Percentiles rank a stretch among this genome's conserved stretches.
These are phyloP conservation scores for Samsoniella hepiali DNA, from an alignment of 2,329 filamentous ascomycete species.

Conservation along the genomic window DNA sequence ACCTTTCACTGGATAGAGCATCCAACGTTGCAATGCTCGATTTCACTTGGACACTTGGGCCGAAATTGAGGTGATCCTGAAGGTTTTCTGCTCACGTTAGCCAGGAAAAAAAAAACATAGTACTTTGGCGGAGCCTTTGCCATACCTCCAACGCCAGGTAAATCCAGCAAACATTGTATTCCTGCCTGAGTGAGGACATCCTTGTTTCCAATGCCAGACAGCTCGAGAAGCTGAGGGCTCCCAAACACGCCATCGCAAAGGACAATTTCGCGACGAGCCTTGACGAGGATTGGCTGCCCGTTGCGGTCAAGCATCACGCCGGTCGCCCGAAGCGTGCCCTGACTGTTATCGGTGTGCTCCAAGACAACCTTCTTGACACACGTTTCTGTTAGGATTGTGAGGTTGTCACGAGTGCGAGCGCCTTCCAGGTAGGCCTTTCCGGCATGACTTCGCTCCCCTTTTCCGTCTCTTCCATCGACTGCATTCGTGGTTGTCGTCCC, in stretches of 20 bases:
- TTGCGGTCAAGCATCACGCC: too few species aligned
- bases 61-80: background rate
- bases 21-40: background rate
- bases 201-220: background rate
- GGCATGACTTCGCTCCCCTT: too few species aligned
- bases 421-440: too few species aligned
- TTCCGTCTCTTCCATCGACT: too few species aligned
- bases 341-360: too few species aligned
- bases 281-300: background rate
- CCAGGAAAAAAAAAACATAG: too few species aligned
- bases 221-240: background rate
- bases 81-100: background rate
- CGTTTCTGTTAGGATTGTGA: too few species aligned
- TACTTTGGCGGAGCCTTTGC: too few species aligned
- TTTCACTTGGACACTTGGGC: background rate
- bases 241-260: background rate
- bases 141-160: background rate
- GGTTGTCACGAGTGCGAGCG: too few species aligned
- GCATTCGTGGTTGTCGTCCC: too few species aligned
- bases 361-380: too few species aligned
- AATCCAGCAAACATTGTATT: background rate
- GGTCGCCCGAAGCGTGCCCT: too few species aligned
- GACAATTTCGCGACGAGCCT: background rate
- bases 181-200: background rate
- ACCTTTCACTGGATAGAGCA: background rate